Conservation (phyloP, 176 grass and related monocot genomes). For the Oryza punctata region DNA sequence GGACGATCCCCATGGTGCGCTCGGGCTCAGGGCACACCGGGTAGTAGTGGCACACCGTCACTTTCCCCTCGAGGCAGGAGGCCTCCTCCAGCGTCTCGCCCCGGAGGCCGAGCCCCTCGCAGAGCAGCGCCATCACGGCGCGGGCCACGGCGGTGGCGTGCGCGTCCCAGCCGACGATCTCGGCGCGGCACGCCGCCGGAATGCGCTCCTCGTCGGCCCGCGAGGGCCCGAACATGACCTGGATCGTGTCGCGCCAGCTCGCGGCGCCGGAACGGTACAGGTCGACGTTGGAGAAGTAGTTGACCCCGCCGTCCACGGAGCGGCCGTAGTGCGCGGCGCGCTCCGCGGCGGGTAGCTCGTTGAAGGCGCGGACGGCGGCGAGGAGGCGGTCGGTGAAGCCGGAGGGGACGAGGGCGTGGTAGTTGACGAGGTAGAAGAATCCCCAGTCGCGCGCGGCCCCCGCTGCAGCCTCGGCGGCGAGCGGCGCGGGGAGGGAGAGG, state of each 20-base stretch:
- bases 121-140: slow-evolving; percentile 54
- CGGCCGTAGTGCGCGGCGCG: slow-evolving; percentile 71
- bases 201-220: slow-evolving; percentile 48
- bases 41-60: slow-evolving; percentile 90
- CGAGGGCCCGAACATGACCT: slow-evolving; percentile 47
- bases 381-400: slow-evolving; percentile 38
- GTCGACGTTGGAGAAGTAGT: slow-evolving; percentile 82
- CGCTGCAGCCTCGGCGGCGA: slow-evolving; percentile 33
- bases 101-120: slow-evolving; percentile 57
- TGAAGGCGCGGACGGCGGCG: slow-evolving; percentile 70
- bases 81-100: slow-evolving; percentile 32
- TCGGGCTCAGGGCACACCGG: slow-evolving; percentile 86
- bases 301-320: slow-evolving; percentile 43
- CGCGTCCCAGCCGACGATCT: slow-evolving; percentile 59
- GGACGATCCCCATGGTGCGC: slow-evolving; percentile 61
- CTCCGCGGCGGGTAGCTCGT: slow-evolving; percentile 62
- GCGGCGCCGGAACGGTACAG: slow-evolving; percentile 60
- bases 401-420: slow-evolving; percentile 47
- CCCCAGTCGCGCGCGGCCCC: slow-evolving; percentile 62
- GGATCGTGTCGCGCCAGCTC: slow-evolving; percentile 92
- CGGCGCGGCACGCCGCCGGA: slow-evolving; percentile 60
- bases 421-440: slow-evolving; percentile 84
- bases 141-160: slow-evolving; percentile 45
- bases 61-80: slow-evolving; percentile 56
- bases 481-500: slow-evolving; percentile 47